Base-by-base conservation (phyloP, 352 stramenopile species). In the Phytophthora sojae region DNA sequence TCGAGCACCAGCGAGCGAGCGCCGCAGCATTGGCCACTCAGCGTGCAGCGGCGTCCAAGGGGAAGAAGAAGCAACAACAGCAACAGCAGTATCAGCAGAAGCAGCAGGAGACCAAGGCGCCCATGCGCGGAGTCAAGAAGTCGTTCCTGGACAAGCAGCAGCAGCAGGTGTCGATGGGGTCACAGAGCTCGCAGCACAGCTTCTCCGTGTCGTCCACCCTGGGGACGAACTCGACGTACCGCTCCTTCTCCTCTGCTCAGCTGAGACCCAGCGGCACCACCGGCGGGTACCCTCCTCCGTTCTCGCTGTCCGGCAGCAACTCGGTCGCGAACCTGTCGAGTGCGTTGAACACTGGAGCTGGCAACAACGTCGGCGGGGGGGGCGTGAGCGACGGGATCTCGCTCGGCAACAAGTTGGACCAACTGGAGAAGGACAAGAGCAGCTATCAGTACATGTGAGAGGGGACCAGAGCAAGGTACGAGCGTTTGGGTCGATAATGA, bases 361-460 rank as follows among this genome's bases (percentile, higher is more conserved):
- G 25, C 39, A 75, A 37, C 53, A 73, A 71, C 35, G 52, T 71
- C 35, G 53, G 60, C 19, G 71, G 71, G 15, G 61, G 65, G 2
- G 57, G 61, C 2, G 49, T 79, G 26, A 72, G 64, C 19, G 67
- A 79, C 21, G 61, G 63, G 3, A 65, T 84, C 32, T 74, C 83
- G 17, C 83, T 94, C 35, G 83, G 81, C 56, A 92, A 80, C 75
- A 90, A 90, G 57, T 79, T 94, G 6, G 86, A 94, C 65, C 83
- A 91, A 51, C 71, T 94, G 54, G 86, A 94, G 53, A 89, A 92
- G 61, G 83, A 92, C 52, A 89, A 81, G 63, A 77, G 55, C 58
- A 80, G 68, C 56, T 81, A 75, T 59, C 66, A 81, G 71, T 85
- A 75, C 71, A 82, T 82, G 74, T 85, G 62, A 83, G 21, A 21